These are phyloP conservation scores for Nadsonia fulvescens DNA, from an alignment of 805 yeast genomes.

Conservation along the genomic window DNA sequence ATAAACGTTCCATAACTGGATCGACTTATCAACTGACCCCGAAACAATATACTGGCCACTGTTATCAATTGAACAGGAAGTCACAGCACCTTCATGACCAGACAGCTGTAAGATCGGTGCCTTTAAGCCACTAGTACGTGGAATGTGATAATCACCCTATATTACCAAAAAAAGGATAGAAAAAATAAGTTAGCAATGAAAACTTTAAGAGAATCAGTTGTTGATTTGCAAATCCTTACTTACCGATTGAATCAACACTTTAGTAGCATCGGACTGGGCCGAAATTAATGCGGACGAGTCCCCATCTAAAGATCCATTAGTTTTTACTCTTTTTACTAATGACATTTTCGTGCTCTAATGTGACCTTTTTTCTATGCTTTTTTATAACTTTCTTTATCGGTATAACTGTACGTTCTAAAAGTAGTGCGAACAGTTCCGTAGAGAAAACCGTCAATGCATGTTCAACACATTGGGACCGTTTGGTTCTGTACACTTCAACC, in stretches of 20 bases:
- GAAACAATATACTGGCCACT: slow-evolving; percentile 37
- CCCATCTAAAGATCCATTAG: too few relatives aligned
- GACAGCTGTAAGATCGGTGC: slow-evolving; percentile 9
- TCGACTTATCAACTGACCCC: slow-evolving; percentile 35
- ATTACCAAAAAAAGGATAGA: slow-evolving; percentile 2
- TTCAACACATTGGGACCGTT: background rate
- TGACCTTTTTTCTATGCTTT: too few relatives aligned
- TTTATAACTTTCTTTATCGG: too few relatives aligned
- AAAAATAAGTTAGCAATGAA: background rate
- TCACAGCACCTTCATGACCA: slow-evolving; percentile 23
- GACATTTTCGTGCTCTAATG: slow-evolving; percentile 1
- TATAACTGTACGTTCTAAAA: too few relatives aligned
- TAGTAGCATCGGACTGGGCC: too few relatives aligned
- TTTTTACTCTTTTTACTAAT: slow-evolving; percentile 4
- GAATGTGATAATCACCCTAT: too few relatives aligned
- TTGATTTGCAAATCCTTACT: background rate
- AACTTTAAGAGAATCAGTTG: background rate
- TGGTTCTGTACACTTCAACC: background rate
- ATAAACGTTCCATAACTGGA: slow-evolving; percentile 28
- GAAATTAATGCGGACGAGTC: too few relatives aligned
- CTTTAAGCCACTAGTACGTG: too few relatives aligned
- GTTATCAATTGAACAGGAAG: slow-evolving; percentile 32
- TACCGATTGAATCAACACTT: background rate
- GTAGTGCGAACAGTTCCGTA: slow-evolving; percentile 2
- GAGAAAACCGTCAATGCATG: slow-evolving; percentile 2